phyloP scores from a whole-genome alignment of 1,139 yeast species.

The Kazachstania sp. region DNA sequence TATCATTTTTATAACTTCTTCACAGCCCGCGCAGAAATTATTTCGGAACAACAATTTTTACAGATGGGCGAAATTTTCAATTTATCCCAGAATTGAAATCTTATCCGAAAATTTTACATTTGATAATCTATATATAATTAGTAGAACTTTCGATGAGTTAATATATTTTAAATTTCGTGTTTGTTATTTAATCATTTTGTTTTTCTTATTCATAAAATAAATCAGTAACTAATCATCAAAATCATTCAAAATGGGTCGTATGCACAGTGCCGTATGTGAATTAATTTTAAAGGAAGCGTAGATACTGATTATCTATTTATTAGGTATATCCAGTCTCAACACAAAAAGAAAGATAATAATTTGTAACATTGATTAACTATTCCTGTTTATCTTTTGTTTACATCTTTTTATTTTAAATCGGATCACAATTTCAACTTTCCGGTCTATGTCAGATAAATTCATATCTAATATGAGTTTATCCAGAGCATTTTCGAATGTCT shows the following conservation, averaged over 20 bases:
- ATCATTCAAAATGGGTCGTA: conserved; percentile 67
- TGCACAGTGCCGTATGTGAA: conserved; percentile 67
- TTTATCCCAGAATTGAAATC: neutral
- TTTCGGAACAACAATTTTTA: too few relatives aligned
- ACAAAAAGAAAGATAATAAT: neutral
- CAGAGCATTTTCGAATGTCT: conserved; percentile 4
- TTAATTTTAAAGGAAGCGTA: neutral
- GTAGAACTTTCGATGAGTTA: too few relatives aligned
- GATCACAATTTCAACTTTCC: conserved; percentile 26
- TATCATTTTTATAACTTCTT: too few relatives aligned
- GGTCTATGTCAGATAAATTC: conserved; percentile 22
- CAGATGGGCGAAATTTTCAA: too few relatives aligned
- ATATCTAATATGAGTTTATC: neutral
- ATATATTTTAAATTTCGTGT: neutral
- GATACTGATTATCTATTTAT: neutral
- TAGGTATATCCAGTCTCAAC: neutral
- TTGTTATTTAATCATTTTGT: too few relatives aligned
- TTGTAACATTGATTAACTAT: neutral
- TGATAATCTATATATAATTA: too few relatives aligned
- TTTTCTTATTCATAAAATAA: neutral
- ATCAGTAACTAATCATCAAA: conserved; percentile 14
- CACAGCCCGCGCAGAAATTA: too few relatives aligned
- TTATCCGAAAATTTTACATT: too few relatives aligned
- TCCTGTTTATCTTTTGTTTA: conserved; percentile 6
- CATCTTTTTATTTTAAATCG: conserved; percentile 14